phyloP scores from a whole-genome alignment of 2,329 filamentous ascomycete genomes.

The Myriosclerotinia curreyana region DNA sequence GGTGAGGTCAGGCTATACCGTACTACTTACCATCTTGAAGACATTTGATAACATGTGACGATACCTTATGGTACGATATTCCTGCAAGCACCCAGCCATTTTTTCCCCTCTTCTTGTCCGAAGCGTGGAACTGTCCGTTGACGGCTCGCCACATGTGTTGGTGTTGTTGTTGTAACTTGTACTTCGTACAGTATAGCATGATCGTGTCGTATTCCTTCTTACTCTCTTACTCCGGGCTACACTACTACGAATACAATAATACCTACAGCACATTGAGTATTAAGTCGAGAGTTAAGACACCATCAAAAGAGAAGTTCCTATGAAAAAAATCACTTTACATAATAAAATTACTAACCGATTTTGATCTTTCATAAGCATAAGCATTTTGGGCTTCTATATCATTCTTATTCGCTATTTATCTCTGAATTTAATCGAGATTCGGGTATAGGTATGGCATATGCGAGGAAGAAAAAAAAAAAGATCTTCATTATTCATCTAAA shows the following conservation, averaged over 20 bases:
- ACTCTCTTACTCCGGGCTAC: too few species aligned
- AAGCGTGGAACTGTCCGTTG: not conserved
- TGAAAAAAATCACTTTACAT: too few species aligned
- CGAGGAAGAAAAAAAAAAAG: not conserved
- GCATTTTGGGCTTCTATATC: too few species aligned
- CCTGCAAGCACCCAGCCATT: not conserved
- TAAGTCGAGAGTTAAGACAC: not conserved
- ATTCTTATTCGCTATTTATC: too few species aligned
- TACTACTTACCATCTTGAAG: not conserved
- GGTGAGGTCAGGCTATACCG: not conserved
- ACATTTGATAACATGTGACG: not conserved
- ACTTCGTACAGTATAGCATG: too few species aligned
- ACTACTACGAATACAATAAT: not conserved
- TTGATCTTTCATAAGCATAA: too few species aligned
- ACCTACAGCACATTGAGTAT: not conserved
- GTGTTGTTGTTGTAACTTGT: too few species aligned
- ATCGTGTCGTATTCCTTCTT: slow-evolving; percentile 13
- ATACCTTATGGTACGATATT: not conserved
- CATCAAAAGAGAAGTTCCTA: not conserved
- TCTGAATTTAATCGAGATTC: too few species aligned
- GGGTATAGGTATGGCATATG: not conserved
- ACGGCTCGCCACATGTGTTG: not conserved
- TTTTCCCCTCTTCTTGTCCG: not conserved
- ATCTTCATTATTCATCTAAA: not conserved
- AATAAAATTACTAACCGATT: too few species aligned